These are phyloP conservation scores for Panaeolus papilionaceus DNA, from an alignment of 768 basidiomycete species.

Conservation along the genomic window DNA sequence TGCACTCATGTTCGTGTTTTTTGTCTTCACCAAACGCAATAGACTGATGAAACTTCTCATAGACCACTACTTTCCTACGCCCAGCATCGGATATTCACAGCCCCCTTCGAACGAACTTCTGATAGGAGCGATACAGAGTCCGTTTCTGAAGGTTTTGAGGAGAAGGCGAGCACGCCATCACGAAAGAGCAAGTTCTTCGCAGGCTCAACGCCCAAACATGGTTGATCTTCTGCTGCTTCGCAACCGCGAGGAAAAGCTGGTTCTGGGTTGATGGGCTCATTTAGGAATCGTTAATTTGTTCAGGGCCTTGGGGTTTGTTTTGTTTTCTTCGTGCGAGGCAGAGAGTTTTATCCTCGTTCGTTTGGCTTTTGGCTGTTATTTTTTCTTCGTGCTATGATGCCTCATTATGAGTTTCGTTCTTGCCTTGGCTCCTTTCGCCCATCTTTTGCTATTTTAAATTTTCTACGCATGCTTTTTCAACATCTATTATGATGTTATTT, in stretches of 20 bases:
- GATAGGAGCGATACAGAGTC: not conserved
- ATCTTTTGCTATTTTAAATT: not conserved
- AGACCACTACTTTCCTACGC: not conserved
- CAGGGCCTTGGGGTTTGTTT: not conserved
- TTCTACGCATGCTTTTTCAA: not conserved
- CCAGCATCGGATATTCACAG: not conserved
- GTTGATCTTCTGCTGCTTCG: not conserved
- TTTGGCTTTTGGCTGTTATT: not conserved
- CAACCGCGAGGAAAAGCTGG: not conserved
- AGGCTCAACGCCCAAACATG: not conserved
- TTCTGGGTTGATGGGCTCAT: not conserved
- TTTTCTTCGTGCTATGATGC: not conserved
- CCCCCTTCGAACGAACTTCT: slow-evolving; percentile 7
- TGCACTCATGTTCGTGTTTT: slow-evolving; percentile 24
- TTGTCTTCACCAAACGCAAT: not conserved
- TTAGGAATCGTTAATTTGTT: not conserved
- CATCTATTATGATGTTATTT: not conserved
- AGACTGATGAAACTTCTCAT: not conserved
- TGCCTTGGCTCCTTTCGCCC: not conserved
- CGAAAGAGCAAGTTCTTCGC: not conserved
- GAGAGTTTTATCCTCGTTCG: too few relatives aligned
- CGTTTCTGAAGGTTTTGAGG: not conserved
- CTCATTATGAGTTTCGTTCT: slow-evolving; percentile 1
- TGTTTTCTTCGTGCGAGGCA: not conserved
- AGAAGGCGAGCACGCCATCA: not conserved